Base-by-base conservation (phyloP, 352 stramenopile genomes). In the Poterioochromonas sp. region DNA sequence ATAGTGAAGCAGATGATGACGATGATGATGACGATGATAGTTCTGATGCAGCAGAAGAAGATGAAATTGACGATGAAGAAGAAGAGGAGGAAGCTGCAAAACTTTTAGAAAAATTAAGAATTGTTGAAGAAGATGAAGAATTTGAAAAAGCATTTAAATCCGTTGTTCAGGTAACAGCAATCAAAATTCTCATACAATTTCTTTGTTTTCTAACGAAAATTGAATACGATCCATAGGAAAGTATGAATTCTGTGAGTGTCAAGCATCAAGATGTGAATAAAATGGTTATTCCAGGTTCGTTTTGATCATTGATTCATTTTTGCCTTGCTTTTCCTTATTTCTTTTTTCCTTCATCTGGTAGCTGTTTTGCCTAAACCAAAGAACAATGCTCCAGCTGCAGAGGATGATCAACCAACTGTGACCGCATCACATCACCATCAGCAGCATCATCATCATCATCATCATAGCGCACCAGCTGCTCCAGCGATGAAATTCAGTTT, bases 51-150 rank as follows among this genome's bases (percentile, higher is more conserved):
- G 15, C 5, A 29, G 15, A 44, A 43, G 62, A 71, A 43, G 37
- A 58, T 26, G 65, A 74, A 40, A 37, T 11, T 39, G 29, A 34
- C 12, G 58, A 26, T 68, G 58, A 40, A 26, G n/a, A 22, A 5
- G 5, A 34, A 37, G 39, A 54, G 32, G 12, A 12, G 1, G 65
- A 74, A 54, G 65, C 65, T 8, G 40, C 39, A 32, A 32, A 39
- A 18, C 34, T 54, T 12, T 8, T 74, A 1, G 65, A 74, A n/a
- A 51, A 54, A 18, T 8, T 74, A 39, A 3, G 65, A 11, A 54
- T 54, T 32, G 65, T n/a, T 51, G 65, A 74, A 74, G 65, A 74
- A 54, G 65, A 74, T 37, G 65, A 74, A 53, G 65, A 74, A 20
- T 74, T 74, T 35, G 65, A 74, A 35, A 29, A 39, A 29, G 65